Conservation (phyloP, 495 filamentous ascomycete genomes). For the Aspergillus incahuasiensis region DNA sequence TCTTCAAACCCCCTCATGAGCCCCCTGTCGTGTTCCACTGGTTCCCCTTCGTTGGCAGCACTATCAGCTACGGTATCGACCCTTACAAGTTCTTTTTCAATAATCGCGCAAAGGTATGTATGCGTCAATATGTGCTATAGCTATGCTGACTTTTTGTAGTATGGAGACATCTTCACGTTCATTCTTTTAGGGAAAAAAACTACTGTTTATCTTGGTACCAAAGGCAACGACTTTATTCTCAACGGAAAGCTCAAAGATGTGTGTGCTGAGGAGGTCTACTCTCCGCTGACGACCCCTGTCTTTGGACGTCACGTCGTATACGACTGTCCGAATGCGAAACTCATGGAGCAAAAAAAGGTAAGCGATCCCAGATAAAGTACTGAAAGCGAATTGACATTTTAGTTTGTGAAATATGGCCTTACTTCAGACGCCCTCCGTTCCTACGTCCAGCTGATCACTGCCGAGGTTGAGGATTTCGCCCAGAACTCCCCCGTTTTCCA, state of each 20-base stretch:
- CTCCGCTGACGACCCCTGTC: constrained; percentile 55
- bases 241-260: constrained; percentile 81
- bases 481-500: constrained; percentile 44
- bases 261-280: constrained; percentile 63
- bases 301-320: constrained; percentile 63
- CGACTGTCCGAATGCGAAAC: constrained; percentile 60
- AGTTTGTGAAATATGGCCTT: constrained; percentile 65
- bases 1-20: constrained; percentile 62
- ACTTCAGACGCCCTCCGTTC: constrained; percentile 58
- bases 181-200: constrained; percentile 70
- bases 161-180: constrained; percentile 73
- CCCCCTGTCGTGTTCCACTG: constrained; percentile 63
- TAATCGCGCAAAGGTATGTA: constrained; percentile 48
- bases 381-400: neutral
- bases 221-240: constrained; percentile 82
- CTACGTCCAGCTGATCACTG: constrained; percentile 54
- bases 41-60: constrained; percentile 59
- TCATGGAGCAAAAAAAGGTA: constrained; percentile 69
- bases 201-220: constrained; percentile 67
- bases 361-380: too few relatives aligned
- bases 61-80: constrained; percentile 61
- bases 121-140: neutral
- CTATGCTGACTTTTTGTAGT: constrained; percentile 31
- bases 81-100: constrained; percentile 58
- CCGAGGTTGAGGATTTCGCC: constrained; percentile 50